Conservation (phyloP, 2,329 filamentous ascomycete species). For the Penicillium sp. region DNA sequence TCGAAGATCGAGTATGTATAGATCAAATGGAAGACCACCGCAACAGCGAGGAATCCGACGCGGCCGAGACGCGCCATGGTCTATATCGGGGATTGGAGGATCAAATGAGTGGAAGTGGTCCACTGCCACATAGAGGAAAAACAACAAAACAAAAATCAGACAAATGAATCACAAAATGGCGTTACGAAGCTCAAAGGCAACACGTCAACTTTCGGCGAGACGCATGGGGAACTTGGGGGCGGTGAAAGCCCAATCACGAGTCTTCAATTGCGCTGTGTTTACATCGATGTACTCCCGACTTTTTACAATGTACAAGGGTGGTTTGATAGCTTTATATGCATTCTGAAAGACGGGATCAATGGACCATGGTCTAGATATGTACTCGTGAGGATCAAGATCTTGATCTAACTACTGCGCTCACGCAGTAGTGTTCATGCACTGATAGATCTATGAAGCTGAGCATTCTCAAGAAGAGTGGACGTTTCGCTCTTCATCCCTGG, state of each 20-base stretch:
- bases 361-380: too few relatives aligned
- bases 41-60: conserved; percentile 79
- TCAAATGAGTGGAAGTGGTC: conserved; percentile 24
- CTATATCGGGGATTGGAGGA: conserved; percentile 10
- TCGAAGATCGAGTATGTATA: conserved; percentile 97
- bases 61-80: conserved; percentile 58
- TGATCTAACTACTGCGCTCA: neutral
- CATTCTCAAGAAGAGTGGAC: too few relatives aligned
- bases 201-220: conserved; percentile 12
- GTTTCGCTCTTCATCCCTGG: too few relatives aligned
- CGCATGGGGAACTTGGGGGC: conserved; percentile 22
- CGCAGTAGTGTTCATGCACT: neutral
- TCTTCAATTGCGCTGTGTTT: conserved; percentile 14
- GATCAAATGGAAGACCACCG: conserved; percentile 85
- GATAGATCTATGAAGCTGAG: too few relatives aligned
- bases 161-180: conserved; percentile 14
- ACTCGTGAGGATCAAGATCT: too few relatives aligned
- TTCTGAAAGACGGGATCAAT: too few relatives aligned
- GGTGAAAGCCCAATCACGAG: conserved; percentile 28
- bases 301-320: neutral
- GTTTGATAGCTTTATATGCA: too few relatives aligned
- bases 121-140: conserved; percentile 14
- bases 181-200: conserved; percentile 11
- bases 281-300: neutral
- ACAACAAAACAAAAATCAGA: conserved; percentile 1